phyloP scores from a whole-genome alignment of 768 basidiomycete genomes.

The Tricholoma saponaceum region DNA sequence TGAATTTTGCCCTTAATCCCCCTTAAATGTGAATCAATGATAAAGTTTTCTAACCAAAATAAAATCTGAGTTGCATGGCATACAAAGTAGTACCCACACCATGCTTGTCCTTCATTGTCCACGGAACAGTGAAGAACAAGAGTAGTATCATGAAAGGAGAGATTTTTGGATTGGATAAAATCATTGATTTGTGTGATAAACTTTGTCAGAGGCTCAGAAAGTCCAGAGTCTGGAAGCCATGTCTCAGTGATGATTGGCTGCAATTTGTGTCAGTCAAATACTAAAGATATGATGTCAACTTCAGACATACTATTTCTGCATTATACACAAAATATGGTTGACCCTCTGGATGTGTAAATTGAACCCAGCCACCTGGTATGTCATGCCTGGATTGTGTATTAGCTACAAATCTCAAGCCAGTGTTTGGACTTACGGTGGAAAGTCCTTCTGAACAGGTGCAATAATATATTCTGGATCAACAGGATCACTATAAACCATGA shows the following conservation, averaged over 20 bases:
- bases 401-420: not conserved
- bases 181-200: constrained; percentile 5
- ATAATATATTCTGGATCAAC: not conserved
- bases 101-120: constrained; percentile 12
- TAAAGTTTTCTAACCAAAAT: constrained; percentile 42
- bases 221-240: constrained; percentile 25
- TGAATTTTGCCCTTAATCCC: constrained; percentile 22
- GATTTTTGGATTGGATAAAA: constrained; percentile 13
- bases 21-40: constrained; percentile 12
- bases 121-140: constrained; percentile 35
- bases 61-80: constrained; percentile 28
- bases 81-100: constrained; percentile 45
- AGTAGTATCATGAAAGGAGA: constrained; percentile 23
- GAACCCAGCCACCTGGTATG: constrained; percentile 21
- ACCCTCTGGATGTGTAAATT: constrained; percentile 25
- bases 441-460: not conserved
- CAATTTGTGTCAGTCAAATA: too few species aligned
- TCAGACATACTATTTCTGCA: constrained; percentile 25
- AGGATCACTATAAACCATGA: not conserved
- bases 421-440: not conserved
- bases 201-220: constrained; percentile 16
- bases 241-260: constrained; percentile 41
- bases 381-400: not conserved
- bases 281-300: too few species aligned
- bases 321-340: constrained; percentile 26